Evolutionary conservation across 2,329 filamentous ascomycete genomes (phyloP).

Genomic region (Dactylellina leptospora): DNA sequence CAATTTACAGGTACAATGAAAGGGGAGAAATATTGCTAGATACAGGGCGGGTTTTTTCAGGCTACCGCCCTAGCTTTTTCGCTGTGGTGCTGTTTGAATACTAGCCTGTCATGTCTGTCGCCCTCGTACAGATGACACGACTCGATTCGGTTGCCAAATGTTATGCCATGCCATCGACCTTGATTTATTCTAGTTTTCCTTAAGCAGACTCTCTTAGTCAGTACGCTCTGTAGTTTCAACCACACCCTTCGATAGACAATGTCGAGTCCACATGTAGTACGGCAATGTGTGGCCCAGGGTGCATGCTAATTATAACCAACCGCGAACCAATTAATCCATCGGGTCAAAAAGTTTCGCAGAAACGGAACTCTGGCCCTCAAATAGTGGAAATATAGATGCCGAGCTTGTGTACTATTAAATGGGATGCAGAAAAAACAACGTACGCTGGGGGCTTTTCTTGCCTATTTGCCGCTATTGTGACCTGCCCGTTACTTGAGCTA

Average conservation of each 20-base stretch:
- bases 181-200: neutral
- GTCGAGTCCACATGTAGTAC: constrained; percentile 44
- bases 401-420: constrained; percentile 20
- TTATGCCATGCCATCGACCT: constrained; percentile 8
- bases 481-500: constrained; percentile 50
- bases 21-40: neutral
- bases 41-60: constrained; percentile 40
- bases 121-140: constrained; percentile 36
- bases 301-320: constrained; percentile 53
- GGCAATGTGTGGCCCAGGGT: constrained; percentile 51
- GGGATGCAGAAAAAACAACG: neutral
- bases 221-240: neutral
- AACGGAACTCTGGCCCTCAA: constrained; percentile 14
- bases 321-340: constrained; percentile 25
- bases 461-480: constrained; percentile 52
- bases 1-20: constrained; percentile 18
- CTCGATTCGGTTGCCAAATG: constrained; percentile 2
- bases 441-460: constrained; percentile 36
- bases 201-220: constrained; percentile 13
- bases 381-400: constrained; percentile 13
- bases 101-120: constrained; percentile 20
- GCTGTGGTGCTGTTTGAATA: neutral
- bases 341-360: constrained; percentile 35
- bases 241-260: neutral
- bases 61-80: constrained; percentile 40